Percentiles rank a stretch among this genome's conserved stretches.
phyloP scores from a whole-genome alignment of 306 rosid genomes.

The Alnus glutinosa region DNA sequence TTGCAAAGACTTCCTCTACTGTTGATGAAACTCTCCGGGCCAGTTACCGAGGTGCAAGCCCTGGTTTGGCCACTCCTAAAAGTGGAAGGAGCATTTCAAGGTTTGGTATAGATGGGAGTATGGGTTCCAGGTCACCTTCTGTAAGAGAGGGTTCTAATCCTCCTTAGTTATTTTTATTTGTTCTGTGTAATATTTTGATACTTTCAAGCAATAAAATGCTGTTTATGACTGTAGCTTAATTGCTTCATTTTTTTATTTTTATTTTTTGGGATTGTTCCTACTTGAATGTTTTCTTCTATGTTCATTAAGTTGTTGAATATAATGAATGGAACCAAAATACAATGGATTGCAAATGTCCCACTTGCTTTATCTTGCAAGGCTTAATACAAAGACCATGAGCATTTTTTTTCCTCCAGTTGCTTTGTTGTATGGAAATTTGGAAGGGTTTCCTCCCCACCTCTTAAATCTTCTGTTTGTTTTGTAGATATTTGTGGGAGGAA shows the following conservation, averaged over 20 bases:
- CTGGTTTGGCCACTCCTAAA: slow-evolving; percentile 74
- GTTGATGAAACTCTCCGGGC: slow-evolving; percentile 96
- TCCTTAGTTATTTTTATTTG: slow-evolving; percentile 53
- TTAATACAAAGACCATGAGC: not conserved
- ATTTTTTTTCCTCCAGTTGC: not conserved
- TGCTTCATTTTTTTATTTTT: not conserved
- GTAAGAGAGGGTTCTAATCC: slow-evolving; percentile 77
- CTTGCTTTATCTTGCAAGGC: not conserved
- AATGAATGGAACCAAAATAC: not conserved
- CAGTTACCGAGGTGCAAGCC: slow-evolving; percentile 88
- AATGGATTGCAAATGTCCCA: not conserved
- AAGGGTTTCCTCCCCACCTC: not conserved
- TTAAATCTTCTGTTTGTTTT: not conserved
- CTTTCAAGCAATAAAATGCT: slow-evolving; percentile 17
- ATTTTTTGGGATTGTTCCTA: slow-evolving; percentile 7
- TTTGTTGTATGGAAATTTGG: not conserved
- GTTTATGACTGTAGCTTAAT: slow-evolving; percentile 20
- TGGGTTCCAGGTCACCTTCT: slow-evolving; percentile 83
- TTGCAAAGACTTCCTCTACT: slow-evolving; percentile 71
- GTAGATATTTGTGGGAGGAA: too few species aligned
- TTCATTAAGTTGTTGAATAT: not conserved
- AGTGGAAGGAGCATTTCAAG: slow-evolving; percentile 79
- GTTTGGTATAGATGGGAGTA: slow-evolving; percentile 65
- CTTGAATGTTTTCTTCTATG: not conserved
- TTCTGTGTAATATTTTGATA: slow-evolving; percentile 14